Evolutionary conservation across 2,329 filamentous ascomycete genomes (phyloP), one percentile per base, ranked within the genome.

Genomic region (Nemania abortiva): DNA sequence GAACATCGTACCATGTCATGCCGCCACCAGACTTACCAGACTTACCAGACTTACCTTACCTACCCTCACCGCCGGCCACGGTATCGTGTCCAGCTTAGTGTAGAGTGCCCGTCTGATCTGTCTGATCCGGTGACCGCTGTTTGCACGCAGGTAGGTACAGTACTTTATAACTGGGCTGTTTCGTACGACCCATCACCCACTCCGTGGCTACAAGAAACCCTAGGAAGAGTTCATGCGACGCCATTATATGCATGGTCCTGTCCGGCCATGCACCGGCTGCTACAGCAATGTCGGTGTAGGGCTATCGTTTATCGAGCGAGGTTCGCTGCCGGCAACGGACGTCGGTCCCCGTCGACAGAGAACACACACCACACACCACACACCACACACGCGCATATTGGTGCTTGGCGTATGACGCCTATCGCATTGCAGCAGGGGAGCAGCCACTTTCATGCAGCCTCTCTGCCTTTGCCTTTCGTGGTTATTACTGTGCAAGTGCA

Each of bases 211-310:
- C n/a, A 54, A 22, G 27, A 42, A 50, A 52, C 55, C 55, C 55
- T n/a, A n/a, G 29, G 63, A 58, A 57, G 56, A 13, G 63, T 66
- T 63, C 63, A 69, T 69, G 69, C 66, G 60, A 58, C 59, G 27
- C 63, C 47, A 63, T 65, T 50, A 29, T 27, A 69, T 69, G 69
- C 66, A 71, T 59, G 69, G 69, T 66, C 67, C 66, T 66, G 22
- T 58, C 63, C 50, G 22, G 37, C 47, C 56, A 63, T 67, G 67
- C 67, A 49, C 31, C 49, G 59, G 45, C 57, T 62, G 31, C 50
- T 52, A 45, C 63, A 66, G 63, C 63, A 71, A 70, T 71, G 69
- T 71, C 69, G 69, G 69, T 71, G 69, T 69, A 69, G 65, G 45
- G 47, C 50, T 56, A 67, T 65, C 59, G 52, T 61, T n/a, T n/a